phyloP scores from a whole-genome alignment of 2,329 filamentous ascomycete species.

The Paecilomyces fulvus region DNA sequence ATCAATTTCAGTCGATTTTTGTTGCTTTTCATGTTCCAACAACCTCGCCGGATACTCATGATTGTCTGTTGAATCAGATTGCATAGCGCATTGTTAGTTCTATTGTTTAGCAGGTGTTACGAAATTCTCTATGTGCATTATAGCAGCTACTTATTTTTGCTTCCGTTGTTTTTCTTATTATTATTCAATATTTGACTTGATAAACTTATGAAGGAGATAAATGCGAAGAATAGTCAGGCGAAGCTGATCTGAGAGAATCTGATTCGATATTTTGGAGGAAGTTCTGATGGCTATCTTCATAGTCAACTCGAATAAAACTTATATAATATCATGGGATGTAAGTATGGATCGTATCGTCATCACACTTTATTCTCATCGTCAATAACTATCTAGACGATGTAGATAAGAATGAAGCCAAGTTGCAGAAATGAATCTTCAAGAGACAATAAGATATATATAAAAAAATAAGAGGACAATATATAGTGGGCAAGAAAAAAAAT shows the following conservation, averaged over 20 bases:
- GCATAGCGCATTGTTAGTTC: conserved; percentile 14
- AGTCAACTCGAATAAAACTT: too few species aligned
- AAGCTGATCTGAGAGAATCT: not conserved
- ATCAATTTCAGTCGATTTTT: not conserved
- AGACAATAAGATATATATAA: not conserved
- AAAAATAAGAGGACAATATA: not conserved
- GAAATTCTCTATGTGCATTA: not conserved
- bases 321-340: too few species aligned
- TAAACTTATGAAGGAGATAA: not conserved
- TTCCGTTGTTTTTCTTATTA: not conserved
- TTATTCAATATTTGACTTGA: not conserved
- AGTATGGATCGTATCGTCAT: too few species aligned
- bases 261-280: too few species aligned
- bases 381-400: too few species aligned
- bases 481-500: not conserved
- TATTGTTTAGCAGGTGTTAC: conserved; percentile 18
- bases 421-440: not conserved
- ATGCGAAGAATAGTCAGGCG: not conserved
- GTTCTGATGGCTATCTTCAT: too few species aligned
- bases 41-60: too few species aligned
- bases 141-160: not conserved
- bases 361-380: too few species aligned
- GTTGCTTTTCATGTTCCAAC: not conserved
- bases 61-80: not conserved
- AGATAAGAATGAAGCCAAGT: too few species aligned